Conservation (phyloP, 345 rosid species). For the Psidium friedrichsthalianum region DNA sequence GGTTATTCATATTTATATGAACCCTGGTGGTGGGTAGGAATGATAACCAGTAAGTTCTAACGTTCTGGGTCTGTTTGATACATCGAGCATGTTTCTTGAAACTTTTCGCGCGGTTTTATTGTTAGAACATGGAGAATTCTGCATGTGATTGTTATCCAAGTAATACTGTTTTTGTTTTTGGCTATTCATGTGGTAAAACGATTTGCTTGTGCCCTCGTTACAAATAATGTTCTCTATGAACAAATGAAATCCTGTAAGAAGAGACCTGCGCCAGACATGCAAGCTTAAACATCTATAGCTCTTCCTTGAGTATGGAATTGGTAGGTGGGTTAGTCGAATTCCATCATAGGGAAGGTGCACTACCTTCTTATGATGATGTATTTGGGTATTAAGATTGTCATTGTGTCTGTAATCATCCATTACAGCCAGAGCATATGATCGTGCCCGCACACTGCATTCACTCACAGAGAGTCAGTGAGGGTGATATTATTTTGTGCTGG, state of each 20-base stretch:
- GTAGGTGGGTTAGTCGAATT: background rate
- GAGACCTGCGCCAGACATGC: background rate
- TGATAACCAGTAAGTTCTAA: constrained; percentile 59
- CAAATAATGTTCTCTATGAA: background rate
- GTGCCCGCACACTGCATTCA: background rate
- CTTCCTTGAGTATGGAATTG: background rate
- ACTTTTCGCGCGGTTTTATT: no score
- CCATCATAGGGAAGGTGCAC: background rate
- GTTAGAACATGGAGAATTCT: background rate
- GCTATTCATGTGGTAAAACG: background rate
- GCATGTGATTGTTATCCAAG: background rate
- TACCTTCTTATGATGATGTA: background rate
- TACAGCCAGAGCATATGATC: background rate
- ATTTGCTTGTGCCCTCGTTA: background rate
- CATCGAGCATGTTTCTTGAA: background rate
- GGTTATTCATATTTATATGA: constrained; percentile 70
- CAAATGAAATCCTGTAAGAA: background rate
- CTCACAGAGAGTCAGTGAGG: background rate
- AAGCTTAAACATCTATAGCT: background rate
- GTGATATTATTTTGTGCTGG: background rate
- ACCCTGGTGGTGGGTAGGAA: constrained; percentile 99
- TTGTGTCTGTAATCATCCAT: background rate
- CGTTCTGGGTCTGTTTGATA: background rate
- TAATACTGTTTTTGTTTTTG: background rate
- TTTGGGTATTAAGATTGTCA: background rate